Conservation (phyloP, 306 rosid genomes). For the Hylodesmum podocarpum region DNA sequence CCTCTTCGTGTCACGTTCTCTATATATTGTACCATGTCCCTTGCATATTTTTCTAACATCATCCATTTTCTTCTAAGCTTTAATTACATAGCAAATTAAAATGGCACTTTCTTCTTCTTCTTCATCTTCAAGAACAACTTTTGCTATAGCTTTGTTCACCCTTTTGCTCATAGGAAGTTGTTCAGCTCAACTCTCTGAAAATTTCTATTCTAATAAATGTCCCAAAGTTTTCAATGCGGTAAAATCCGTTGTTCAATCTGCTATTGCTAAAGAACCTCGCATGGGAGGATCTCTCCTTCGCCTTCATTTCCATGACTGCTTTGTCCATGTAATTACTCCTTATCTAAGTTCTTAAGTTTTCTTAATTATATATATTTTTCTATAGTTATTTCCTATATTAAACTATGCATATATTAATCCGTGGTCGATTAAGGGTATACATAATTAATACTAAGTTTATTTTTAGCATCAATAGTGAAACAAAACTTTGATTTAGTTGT, state of each 20-base stretch:
- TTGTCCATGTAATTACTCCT: conserved; percentile 60
- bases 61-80: neutral
- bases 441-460: too few relatives aligned
- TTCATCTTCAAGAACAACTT: neutral
- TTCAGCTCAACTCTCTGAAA: conserved; percentile 52
- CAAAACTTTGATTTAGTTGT: neutral
- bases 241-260: conserved; percentile 48
- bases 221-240: conserved; percentile 47
- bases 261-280: conserved; percentile 55
- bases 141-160: conserved; percentile 29
- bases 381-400: neutral
- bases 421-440: neutral
- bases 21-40: neutral
- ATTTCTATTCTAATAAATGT: conserved; percentile 54
- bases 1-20: neutral
- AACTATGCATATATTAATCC: neutral
- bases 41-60: neutral
- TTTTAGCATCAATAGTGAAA: neutral
- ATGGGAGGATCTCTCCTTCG: conserved; percentile 82
- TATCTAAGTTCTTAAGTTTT: neutral
- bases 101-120: conserved; percentile 43
- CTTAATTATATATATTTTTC: too few relatives aligned
- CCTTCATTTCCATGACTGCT: conserved; percentile 82
- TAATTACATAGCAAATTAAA: neutral
- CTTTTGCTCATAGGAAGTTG: conserved; percentile 34